phyloP scores from a whole-genome alignment of 177 flowering plant genomes.

The Telopea speciosissima region DNA sequence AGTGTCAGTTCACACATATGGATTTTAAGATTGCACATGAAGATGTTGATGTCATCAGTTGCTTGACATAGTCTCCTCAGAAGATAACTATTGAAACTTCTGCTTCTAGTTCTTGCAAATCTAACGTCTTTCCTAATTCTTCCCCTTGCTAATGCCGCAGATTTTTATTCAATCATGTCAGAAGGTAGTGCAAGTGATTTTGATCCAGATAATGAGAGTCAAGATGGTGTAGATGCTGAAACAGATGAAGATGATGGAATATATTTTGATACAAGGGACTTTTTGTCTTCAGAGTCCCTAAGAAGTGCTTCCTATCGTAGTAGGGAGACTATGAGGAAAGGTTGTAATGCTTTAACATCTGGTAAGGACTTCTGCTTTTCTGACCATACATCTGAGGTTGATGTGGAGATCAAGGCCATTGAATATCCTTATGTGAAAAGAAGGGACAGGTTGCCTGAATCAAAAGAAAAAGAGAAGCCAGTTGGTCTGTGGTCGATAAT shows the following conservation, averaged over 20 bases:
- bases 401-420: slow-evolving; percentile 40
- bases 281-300: slow-evolving; percentile 62
- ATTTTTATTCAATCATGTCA: slow-evolving; percentile 89
- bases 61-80: too few species aligned
- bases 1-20: too few species aligned
- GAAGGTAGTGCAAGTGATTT: slow-evolving; percentile 85
- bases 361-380: slow-evolving; percentile 48
- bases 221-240: slow-evolving; percentile 78
- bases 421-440: slow-evolving; percentile 73
- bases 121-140: background rate
- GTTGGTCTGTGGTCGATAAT: slow-evolving; percentile 97
- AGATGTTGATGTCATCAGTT: too few species aligned
- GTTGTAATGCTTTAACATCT: slow-evolving; percentile 24
- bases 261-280: slow-evolving; percentile 85
- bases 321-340: slow-evolving; percentile 54
- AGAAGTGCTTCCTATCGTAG: slow-evolving; percentile 82
- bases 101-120: background rate
- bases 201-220: slow-evolving; percentile 87
- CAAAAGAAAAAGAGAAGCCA: slow-evolving; percentile 96
- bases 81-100: too few species aligned
- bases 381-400: slow-evolving; percentile 38
- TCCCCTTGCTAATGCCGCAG: slow-evolving; percentile 35
- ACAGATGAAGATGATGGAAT: slow-evolving; percentile 83
- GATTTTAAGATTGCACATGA: too few species aligned
- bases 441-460: slow-evolving; percentile 87